Evolutionary conservation across 2,329 filamentous ascomycete genomes (phyloP).

Genomic region (Fusarium illudens): DNA sequence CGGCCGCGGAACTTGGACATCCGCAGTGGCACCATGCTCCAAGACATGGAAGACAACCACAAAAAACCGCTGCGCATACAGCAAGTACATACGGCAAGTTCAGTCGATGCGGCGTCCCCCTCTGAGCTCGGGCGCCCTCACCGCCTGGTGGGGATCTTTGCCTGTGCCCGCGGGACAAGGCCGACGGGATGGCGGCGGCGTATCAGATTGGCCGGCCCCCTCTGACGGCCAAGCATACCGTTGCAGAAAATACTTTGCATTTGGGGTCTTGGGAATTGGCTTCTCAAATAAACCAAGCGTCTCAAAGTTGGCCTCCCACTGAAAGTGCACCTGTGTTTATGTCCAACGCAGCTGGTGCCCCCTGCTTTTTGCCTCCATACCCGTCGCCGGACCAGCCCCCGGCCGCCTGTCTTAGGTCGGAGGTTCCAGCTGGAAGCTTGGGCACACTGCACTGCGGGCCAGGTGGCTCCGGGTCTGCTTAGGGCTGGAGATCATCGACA

Average conservation of each 20-base stretch:
- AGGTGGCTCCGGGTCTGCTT: conserved; percentile 28
- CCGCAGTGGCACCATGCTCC: conserved; percentile 25
- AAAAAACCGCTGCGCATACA: background rate
- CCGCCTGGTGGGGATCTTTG: conserved; percentile 36
- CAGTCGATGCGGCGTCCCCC: conserved; percentile 10
- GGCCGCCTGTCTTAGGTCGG: conserved; percentile 17
- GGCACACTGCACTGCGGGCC: conserved; percentile 29
- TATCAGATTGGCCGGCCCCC: conserved; percentile 17
- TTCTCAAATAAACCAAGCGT: conserved; percentile 4
- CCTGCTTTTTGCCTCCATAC: background rate
- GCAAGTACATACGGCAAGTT: background rate
- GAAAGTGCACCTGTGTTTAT: background rate
- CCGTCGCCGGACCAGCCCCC: background rate
- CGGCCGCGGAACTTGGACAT: conserved; percentile 9
- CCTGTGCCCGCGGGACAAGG: conserved; percentile 20
- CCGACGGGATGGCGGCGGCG: conserved; percentile 12
- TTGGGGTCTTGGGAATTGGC: background rate
- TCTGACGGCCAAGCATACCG: background rate
- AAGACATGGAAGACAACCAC: conserved; percentile 5
- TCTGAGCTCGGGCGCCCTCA: conserved; percentile 21
- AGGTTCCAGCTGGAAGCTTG: conserved; percentile 33
- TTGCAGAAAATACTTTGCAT: background rate
- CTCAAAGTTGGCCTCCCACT: conserved; percentile 8
- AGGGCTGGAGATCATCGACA: conserved; percentile 44
- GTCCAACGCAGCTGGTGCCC: background rate